phyloP scores from a whole-genome alignment of 495 filamentous ascomycete genomes.

The Penicillium antarcticum region DNA sequence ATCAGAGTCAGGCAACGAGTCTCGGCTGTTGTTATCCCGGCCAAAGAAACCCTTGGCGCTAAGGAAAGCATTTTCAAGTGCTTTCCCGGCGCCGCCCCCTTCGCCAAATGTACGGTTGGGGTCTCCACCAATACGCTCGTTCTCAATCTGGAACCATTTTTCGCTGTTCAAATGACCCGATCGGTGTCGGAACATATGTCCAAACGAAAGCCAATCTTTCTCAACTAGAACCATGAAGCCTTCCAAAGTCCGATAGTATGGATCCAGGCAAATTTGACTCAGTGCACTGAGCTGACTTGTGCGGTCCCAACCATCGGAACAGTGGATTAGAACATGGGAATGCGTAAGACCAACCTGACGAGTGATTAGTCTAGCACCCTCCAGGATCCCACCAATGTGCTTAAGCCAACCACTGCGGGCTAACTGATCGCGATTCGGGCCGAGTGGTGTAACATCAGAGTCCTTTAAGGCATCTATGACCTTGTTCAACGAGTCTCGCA shows the following conservation, averaged over 20 bases:
- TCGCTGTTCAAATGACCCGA: constrained; percentile 83
- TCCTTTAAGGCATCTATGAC: constrained; percentile 91
- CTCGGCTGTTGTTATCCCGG: constrained; percentile 64
- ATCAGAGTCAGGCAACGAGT: constrained; percentile 60
- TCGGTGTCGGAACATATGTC: constrained; percentile 92
- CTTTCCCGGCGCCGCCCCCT: constrained; percentile 62
- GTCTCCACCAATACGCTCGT: constrained; percentile 52
- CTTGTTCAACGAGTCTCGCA: constrained; percentile 86
- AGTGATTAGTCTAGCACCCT: constrained; percentile 80
- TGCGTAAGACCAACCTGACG: constrained; percentile 87
- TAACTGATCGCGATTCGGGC: constrained; percentile 79
- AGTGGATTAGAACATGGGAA: constrained; percentile 94
- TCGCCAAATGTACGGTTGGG: constrained; percentile 42
- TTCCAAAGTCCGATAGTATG: constrained; percentile 91
- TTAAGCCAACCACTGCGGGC: constrained; percentile 87
- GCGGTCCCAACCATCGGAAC: constrained; percentile 97
- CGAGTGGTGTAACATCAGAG: constrained; percentile 78
- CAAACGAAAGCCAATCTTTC: constrained; percentile 97
- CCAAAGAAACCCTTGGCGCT: constrained; percentile 90
- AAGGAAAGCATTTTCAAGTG: constrained; percentile 80
- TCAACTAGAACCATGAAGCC: constrained; percentile 94
- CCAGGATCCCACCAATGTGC: constrained; percentile 80
- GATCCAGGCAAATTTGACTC: constrained; percentile 89
- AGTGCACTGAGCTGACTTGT: constrained; percentile 95
- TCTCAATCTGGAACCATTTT: constrained; percentile 92